A percentile compares a stretch with the other conserved stretches of the same genome.
These are phyloP conservation scores for Talaromyces proteolyticus DNA, from an alignment of 495 filamentous ascomycete species.

Conservation along the genomic window DNA sequence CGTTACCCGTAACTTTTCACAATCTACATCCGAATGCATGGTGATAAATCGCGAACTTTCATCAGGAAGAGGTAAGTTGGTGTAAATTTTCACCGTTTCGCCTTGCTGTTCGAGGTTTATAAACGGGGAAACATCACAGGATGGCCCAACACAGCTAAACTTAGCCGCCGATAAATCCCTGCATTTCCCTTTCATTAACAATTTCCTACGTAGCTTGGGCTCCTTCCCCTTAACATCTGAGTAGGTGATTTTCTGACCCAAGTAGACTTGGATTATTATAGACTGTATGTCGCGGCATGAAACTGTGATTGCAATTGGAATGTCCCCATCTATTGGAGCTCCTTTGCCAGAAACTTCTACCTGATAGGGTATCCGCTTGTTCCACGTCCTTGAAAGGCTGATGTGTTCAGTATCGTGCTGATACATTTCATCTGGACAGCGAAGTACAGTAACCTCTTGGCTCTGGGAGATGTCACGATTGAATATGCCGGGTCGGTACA, in stretches of 20 bases:
- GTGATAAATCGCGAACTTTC: not conserved
- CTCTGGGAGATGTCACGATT: not conserved
- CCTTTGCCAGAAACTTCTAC: constrained; percentile 1
- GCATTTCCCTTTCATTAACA: constrained; percentile 1
- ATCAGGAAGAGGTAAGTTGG: not conserved
- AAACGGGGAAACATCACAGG: not conserved
- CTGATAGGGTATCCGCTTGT: constrained; percentile 1
- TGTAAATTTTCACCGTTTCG: not conserved
- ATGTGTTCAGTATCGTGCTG: not conserved
- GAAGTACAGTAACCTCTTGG: not conserved
- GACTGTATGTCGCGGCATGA: not conserved
- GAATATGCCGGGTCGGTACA: not conserved
- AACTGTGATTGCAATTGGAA: not conserved
- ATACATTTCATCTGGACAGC: constrained; percentile 6
- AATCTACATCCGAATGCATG: constrained; percentile 6
- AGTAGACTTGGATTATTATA: constrained; percentile 1
- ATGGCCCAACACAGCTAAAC: not conserved
- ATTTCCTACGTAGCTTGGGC: not conserved
- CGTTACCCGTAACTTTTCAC: not conserved
- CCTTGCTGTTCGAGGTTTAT: not conserved
- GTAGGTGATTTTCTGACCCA: constrained; percentile 2
- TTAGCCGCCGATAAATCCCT: constrained; percentile 2
- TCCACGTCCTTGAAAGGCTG: constrained; percentile 4
- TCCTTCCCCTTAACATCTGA: constrained; percentile 1
- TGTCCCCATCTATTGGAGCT: not conserved